These are phyloP conservation scores for Yamadazyma paraphyllophila DNA, from an alignment of 805 yeast species.

Conservation along the genomic window DNA sequence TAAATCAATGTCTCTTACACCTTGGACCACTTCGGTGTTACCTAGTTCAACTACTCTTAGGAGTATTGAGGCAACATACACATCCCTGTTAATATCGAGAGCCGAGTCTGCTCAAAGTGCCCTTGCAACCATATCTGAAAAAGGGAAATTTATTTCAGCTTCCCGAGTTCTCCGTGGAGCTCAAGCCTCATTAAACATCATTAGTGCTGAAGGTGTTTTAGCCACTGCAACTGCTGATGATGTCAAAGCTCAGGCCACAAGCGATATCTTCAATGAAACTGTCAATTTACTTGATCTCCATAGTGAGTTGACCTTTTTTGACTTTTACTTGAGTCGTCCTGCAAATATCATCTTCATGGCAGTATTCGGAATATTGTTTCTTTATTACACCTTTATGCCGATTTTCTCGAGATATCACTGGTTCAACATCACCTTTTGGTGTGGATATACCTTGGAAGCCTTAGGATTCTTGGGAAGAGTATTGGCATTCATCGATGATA, in stretches of 20 bases:
- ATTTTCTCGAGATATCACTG: slow-evolving; percentile 32
- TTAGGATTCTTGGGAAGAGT: slow-evolving; percentile 37
- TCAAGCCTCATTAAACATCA: slow-evolving; percentile 30
- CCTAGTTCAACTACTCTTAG: slow-evolving; percentile 30
- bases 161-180: slow-evolving; percentile 30
- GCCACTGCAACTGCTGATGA: slow-evolving; percentile 34
- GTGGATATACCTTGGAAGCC: slow-evolving; percentile 32
- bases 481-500: slow-evolving; percentile 24
- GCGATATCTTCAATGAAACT: slow-evolving; percentile 28
- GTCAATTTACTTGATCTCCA: slow-evolving; percentile 27
- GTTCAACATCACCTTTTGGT: slow-evolving; percentile 34
- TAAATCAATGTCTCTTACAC: slow-evolving; percentile 1
- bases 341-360: slow-evolving; percentile 30
- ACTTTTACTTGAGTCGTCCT: slow-evolving; percentile 30
- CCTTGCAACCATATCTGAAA: slow-evolving; percentile 11
- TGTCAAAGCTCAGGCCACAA: slow-evolving; percentile 27
- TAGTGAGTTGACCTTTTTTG: slow-evolving; percentile 25
- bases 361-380: slow-evolving; percentile 22
- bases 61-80: slow-evolving; percentile 15
- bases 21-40: slow-evolving; percentile 26
- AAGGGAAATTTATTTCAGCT: slow-evolving; percentile 16
- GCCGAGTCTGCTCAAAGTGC: slow-evolving; percentile 16
- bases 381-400: slow-evolving; percentile 23
- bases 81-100: slow-evolving; percentile 20
- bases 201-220: slow-evolving; percentile 28